A percentile compares a stretch with the other conserved stretches of the same genome.
Conservation (phyloP, 129 eudicot genomes). For the Cynara cardunculus region DNA sequence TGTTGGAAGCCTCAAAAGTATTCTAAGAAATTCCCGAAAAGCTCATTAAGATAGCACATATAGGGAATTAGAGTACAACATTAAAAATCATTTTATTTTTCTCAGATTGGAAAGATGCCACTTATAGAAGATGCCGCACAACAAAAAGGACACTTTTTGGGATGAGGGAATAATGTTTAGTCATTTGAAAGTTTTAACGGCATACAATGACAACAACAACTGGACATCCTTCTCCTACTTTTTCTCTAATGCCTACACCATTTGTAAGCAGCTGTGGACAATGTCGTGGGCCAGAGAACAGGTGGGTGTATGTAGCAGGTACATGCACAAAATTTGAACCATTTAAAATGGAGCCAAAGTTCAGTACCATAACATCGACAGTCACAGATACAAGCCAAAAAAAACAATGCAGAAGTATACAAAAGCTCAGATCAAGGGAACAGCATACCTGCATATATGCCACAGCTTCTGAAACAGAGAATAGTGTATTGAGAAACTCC, state of each 20-base stretch:
- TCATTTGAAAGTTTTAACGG: neutral
- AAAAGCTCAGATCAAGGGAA: constrained; percentile 13
- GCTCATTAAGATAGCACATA: neutral
- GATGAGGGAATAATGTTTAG: neutral
- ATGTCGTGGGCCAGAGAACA: neutral
- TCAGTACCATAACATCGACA: neutral
- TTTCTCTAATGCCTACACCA: neutral
- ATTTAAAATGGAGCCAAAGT: neutral
- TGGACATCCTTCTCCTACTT: neutral
- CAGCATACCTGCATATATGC: constrained; percentile 91
- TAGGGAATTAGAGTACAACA: neutral
- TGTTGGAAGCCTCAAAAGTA: neutral
- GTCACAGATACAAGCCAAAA: constrained; percentile 11
- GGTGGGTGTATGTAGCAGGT: neutral
- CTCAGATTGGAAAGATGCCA: neutral
- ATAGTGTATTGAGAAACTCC: constrained; percentile 93
- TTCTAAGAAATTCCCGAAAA: neutral
- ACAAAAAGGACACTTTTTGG: neutral
- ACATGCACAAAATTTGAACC: neutral
- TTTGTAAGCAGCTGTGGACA: neutral
- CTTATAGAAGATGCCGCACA: neutral
- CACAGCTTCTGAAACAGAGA: constrained; percentile 96
- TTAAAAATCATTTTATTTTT: neutral
- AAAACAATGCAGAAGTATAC: constrained; percentile 4
- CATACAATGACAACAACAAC: neutral